These are phyloP conservation scores for Coemansia sp. DNA, from an alignment of 371 early-diverging fungal genomes.

Conservation along the genomic window DNA sequence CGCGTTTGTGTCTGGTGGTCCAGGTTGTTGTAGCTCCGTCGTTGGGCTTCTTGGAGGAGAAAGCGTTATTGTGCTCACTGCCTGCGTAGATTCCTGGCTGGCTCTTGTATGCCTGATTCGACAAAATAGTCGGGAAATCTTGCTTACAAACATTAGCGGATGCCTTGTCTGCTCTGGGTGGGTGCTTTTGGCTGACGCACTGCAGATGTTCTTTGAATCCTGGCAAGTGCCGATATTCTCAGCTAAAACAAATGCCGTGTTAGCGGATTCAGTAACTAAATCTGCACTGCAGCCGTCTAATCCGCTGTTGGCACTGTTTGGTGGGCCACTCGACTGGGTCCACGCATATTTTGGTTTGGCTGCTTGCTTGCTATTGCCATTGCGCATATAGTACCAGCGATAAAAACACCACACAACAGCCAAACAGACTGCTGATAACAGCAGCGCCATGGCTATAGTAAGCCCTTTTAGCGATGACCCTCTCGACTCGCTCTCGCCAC, in stretches of 20 bases:
- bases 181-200: background rate
- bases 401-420: constrained; percentile 6
- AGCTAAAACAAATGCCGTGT: background rate
- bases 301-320: background rate
- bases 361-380: background rate
- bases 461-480: constrained; percentile 1
- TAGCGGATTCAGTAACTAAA: background rate
- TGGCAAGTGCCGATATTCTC: background rate
- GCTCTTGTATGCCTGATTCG: background rate
- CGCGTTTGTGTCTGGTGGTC: background rate
- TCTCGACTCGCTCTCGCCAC: background rate
- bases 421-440: background rate
- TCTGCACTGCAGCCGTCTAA: background rate
- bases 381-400: constrained; percentile 5
- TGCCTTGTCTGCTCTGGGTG: background rate
- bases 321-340: no score
- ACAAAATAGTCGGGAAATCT: background rate
- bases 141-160: background rate
- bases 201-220: background rate
- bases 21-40: background rate
- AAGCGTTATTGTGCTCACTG: background rate
- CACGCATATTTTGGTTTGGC: no score
- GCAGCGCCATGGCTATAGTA: background rate
- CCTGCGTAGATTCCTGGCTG: background rate
- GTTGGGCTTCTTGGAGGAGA: background rate